These are phyloP conservation scores for Cystobasidium tubakii DNA, from an alignment of 768 basidiomycete species.

Conservation along the genomic window DNA sequence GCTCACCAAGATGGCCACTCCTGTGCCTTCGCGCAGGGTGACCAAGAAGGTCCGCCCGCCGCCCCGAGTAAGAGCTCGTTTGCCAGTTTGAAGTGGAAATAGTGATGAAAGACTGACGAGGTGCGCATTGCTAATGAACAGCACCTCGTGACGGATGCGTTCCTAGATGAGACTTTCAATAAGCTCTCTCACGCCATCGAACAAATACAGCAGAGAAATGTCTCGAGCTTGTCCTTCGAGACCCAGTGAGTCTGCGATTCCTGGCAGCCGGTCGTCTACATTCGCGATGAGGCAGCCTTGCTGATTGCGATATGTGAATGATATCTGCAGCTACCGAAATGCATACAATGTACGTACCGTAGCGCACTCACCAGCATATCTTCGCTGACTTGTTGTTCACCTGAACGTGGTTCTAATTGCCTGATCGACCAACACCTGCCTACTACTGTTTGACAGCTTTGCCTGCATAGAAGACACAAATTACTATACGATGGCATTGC, in stretches of 20 bases:
- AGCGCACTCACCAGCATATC: background rate
- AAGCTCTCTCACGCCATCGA: constrained; percentile 75
- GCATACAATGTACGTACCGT: constrained; percentile 61
- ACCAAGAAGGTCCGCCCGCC: constrained; percentile 34
- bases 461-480: constrained; percentile 61
- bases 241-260: constrained; percentile 57
- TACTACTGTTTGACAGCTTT: constrained; percentile 55
- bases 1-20: constrained; percentile 1
- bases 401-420: background rate
- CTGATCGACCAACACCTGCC: background rate
- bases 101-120: background rate
- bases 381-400: background rate
- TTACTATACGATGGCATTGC: constrained; percentile 75
- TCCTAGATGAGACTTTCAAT: constrained; percentile 67
- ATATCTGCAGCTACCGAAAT: constrained; percentile 62
- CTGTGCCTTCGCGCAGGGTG: constrained; percentile 20
- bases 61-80: constrained; percentile 11
- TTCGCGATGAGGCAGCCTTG: too few relatives aligned
- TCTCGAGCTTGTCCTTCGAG: constrained; percentile 78
- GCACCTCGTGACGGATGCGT: constrained; percentile 2
- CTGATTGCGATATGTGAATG: too few relatives aligned
- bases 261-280: too few relatives aligned
- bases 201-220: constrained; percentile 92
- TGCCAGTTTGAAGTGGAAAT: background rate
- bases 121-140: background rate